Evolutionary conservation across 2,329 filamentous ascomycete genomes (phyloP).

Genomic region (Colletotrichum sp.): DNA sequence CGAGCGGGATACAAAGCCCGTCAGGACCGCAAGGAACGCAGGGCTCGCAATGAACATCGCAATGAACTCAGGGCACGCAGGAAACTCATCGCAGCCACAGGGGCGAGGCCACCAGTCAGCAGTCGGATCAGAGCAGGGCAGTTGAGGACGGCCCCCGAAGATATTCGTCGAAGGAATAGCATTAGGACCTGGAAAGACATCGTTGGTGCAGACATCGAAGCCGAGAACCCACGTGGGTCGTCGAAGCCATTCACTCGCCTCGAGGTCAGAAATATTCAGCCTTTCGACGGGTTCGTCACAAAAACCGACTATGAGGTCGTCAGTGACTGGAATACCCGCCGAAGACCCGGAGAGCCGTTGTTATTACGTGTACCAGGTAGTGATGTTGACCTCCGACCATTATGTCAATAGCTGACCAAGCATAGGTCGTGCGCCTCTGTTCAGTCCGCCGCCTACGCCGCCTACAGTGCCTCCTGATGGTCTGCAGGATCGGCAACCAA

Average conservation of each 20-base stretch:
- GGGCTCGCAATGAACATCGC: background rate
- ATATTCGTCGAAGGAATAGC: background rate
- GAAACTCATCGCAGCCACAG: background rate
- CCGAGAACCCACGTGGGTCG: background rate
- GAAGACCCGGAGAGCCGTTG: background rate
- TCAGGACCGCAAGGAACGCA: background rate
- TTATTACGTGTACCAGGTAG: background rate
- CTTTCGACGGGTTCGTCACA: background rate
- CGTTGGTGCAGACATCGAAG: background rate
- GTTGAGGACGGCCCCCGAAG: background rate
- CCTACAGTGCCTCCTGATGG: background rate
- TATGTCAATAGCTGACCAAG: background rate
- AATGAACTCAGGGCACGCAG: background rate
- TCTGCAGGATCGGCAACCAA: accelerated
- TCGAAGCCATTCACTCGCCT: background rate
- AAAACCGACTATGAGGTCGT: background rate
- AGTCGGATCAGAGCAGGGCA: background rate
- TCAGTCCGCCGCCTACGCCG: background rate
- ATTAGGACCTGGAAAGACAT: background rate
- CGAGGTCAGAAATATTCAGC: background rate
- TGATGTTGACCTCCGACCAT: background rate
- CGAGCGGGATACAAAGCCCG: background rate
- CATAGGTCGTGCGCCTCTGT: background rate
- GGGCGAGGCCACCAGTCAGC: background rate
- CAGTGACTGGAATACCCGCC: background rate